A percentile compares a stretch with the other conserved stretches of the same genome.
These are phyloP conservation scores for Skeletonema marinoi DNA, from an alignment of 108 stramenopile genomes.

Conservation along the genomic window DNA sequence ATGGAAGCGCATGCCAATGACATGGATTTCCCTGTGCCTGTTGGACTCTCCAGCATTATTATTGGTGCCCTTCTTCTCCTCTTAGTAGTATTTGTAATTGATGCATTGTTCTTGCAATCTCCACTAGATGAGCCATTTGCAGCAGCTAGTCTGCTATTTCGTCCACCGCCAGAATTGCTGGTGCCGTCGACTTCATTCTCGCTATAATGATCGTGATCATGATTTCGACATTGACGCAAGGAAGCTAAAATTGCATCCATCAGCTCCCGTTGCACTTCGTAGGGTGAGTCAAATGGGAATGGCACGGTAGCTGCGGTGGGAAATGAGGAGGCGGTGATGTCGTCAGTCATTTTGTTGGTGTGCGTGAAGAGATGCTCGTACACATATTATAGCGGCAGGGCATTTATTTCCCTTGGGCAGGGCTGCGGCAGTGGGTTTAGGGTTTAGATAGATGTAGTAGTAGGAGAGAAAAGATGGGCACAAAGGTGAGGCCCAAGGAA, in stretches of 20 bases:
- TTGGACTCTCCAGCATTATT: conserved; percentile 81
- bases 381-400: no score
- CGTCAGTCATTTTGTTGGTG: not conserved
- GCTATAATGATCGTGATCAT: not conserved
- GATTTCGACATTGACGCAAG: conserved; percentile 21
- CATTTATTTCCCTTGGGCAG: no score
- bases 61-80: conserved; percentile 42
- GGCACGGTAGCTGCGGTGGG: conserved; percentile 61
- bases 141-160: not conserved
- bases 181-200: conserved; percentile 5
- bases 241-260: conserved; percentile 76
- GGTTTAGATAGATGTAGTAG: no score
- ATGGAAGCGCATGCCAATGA: conserved; percentile 79
- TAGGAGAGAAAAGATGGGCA: no score
- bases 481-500: no score
- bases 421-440: no score
- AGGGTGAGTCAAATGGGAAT: conserved; percentile 77
- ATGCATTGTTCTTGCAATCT: not conserved
- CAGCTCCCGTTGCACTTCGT: conserved; percentile 72
- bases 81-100: no score
- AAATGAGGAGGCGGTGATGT: conserved; percentile 7
- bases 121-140: not conserved
- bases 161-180: not conserved
- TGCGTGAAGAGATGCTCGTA: no score
- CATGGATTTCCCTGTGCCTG: conserved; percentile 83